Percentiles rank a stretch among this genome's conserved stretches.
Conservation (phyloP, 2,329 filamentous ascomycete genomes). For the Periconia digitata region DNA sequence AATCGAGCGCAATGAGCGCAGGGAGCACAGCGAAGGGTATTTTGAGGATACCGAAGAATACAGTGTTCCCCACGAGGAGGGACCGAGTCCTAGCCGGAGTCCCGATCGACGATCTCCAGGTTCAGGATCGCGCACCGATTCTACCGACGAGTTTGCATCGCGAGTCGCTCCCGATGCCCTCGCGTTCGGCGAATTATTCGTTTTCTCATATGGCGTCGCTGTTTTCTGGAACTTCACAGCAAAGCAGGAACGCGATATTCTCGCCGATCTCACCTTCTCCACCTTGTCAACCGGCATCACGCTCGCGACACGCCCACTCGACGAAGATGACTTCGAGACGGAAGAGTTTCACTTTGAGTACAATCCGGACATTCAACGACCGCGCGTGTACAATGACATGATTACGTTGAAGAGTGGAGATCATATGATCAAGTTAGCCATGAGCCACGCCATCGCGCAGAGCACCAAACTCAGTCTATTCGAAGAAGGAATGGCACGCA, state of each 20-base stretch:
- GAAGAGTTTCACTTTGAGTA: slow-evolving; percentile 99
- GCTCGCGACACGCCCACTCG: slow-evolving; percentile 75
- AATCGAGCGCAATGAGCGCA: slow-evolving; percentile 87
- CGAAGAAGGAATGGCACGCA: slow-evolving; percentile 91
- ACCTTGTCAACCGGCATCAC: slow-evolving; percentile 65
- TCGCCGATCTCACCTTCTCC: slow-evolving; percentile 92
- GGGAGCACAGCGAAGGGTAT: slow-evolving; percentile 90
- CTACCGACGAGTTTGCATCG: slow-evolving; percentile 38
- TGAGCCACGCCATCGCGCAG: slow-evolving; percentile 95
- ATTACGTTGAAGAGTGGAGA: slow-evolving; percentile 92
- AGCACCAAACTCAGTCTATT: slow-evolving; percentile 96
- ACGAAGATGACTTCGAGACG: slow-evolving; percentile 91
- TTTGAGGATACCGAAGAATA: slow-evolving; percentile 71
- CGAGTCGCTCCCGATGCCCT: slow-evolving; percentile 71
- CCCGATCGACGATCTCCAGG: slow-evolving; percentile 17
- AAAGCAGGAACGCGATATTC: slow-evolving; percentile 91
- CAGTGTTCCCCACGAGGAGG: slow-evolving; percentile 43
- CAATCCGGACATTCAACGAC: slow-evolving; percentile 79
- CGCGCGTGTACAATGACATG: slow-evolving; percentile 98
- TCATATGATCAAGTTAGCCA: slow-evolving; percentile 98
- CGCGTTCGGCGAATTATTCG: slow-evolving; percentile 90
- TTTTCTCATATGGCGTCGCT: slow-evolving; percentile 95
- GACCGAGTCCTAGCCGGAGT: slow-evolving; percentile 19
- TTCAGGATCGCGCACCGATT: slow-evolving; percentile 12
- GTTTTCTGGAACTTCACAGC: slow-evolving; percentile 99